Evolutionary conservation across 2,329 filamentous ascomycete species (phyloP).

Genomic region (Cytospora piceae): DNA sequence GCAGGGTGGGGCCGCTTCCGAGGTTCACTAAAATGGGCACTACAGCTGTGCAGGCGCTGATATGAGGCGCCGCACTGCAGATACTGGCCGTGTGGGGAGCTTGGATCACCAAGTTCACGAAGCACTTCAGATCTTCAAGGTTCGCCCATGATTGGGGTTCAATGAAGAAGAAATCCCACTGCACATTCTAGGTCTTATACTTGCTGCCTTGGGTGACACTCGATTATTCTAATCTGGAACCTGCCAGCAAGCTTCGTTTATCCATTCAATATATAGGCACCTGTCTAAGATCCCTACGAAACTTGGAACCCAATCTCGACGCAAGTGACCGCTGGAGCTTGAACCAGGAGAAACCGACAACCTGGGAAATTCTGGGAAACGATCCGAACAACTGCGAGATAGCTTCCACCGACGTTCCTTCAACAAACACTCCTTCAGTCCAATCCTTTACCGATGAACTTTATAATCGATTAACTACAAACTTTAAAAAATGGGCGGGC

Average conservation of each 20-base stretch:
- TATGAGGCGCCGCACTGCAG: not conserved
- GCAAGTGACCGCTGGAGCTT: slow-evolving; percentile 10
- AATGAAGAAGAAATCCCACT: slow-evolving; percentile 9
- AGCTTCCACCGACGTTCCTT: not conserved
- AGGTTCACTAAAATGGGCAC: not conserved
- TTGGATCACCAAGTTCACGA: slow-evolving; percentile 14
- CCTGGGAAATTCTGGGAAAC: slow-evolving; percentile 7
- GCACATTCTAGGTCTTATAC: not conserved
- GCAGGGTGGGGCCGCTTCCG: slow-evolving; percentile 22
- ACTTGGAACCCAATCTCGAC: not conserved
- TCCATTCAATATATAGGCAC: not conserved
- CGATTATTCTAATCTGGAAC: slow-evolving; percentile 1
- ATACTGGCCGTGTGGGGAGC: slow-evolving; percentile 7
- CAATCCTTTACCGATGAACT: slow-evolving; percentile 20
- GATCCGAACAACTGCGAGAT: slow-evolving; percentile 12
- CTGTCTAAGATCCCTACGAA: not conserved
- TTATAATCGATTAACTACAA: slow-evolving; percentile 8
- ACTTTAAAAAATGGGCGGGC: slow-evolving; percentile 36
- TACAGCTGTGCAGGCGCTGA: not conserved
- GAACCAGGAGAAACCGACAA: not conserved
- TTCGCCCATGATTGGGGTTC: slow-evolving; percentile 3
- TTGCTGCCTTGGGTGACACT: not conserved
- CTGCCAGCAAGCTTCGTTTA: not conserved
- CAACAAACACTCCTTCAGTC: not conserved
- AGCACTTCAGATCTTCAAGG: slow-evolving; percentile 12